These are phyloP conservation scores for Spirogloea muscicola DNA, from an alignment of 139 green algal species.

Conservation along the genomic window DNA sequence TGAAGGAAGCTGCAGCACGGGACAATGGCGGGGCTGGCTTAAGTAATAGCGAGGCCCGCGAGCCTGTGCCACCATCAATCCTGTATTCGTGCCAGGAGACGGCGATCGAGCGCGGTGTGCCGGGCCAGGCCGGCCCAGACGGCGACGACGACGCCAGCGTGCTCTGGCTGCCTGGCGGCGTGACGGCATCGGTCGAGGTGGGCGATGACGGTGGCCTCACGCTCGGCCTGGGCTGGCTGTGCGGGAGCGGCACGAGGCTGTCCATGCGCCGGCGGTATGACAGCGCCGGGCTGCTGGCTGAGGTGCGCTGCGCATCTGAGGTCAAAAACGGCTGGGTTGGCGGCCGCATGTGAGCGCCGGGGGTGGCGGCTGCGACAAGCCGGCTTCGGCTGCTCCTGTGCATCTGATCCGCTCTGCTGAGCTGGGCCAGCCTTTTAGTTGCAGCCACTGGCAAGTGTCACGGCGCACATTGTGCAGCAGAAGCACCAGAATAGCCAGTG, in stretches of 20 bases:
- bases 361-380: neutral
- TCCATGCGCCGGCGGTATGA: conserved; percentile 24
- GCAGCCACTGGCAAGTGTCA: too few relatives aligned
- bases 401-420: too few relatives aligned
- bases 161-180: conserved; percentile 27
- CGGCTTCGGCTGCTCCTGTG: too few relatives aligned
- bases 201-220: neutral
- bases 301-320: conserved; percentile 16
- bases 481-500: too few relatives aligned
- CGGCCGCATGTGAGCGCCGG: conserved; percentile 15
- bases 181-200: conserved; percentile 2
- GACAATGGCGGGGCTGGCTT: too few relatives aligned
- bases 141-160: conserved; percentile 22
- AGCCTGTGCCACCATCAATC: conserved; percentile 2
- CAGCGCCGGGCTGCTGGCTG: conserved; percentile 5
- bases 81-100: conserved; percentile 27
- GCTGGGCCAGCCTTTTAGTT: too few relatives aligned
- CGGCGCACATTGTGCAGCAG: too few relatives aligned
- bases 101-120: conserved; percentile 11
- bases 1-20: too few relatives aligned
- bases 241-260: conserved; percentile 8
- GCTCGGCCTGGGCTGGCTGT: conserved; percentile 18
- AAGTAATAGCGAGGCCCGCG: neutral
- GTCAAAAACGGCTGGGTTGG: conserved; percentile 26
- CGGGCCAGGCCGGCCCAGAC: neutral